A percentile compares a stretch with the other conserved stretches of the same genome.
These are phyloP conservation scores for Trichoderma pleuroti DNA, from an alignment of 2,329 filamentous ascomycete species.

Conservation along the genomic window DNA sequence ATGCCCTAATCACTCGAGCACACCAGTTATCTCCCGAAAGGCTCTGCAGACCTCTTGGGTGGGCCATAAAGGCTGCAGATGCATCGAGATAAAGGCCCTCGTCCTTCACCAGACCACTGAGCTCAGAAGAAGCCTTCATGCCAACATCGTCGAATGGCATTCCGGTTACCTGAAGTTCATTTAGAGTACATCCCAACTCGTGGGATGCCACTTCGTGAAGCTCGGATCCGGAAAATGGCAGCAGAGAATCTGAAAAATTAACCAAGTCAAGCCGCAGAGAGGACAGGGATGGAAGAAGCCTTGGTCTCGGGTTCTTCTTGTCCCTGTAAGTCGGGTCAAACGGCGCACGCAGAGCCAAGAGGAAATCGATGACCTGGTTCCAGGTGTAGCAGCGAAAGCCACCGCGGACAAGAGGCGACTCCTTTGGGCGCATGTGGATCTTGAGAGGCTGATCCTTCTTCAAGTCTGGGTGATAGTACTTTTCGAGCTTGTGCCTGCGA, in stretches of 20 bases:
- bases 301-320: conserved; percentile 37
- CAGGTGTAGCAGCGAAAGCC: conserved; percentile 55
- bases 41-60: conserved; percentile 37
- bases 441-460: conserved; percentile 41
- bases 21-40: conserved; percentile 40
- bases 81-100: conserved; percentile 51
- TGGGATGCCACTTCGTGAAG: conserved; percentile 53
- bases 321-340: conserved; percentile 41
- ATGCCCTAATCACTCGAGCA: conserved; percentile 45
- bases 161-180: conserved; percentile 52
- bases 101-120: conserved; percentile 51
- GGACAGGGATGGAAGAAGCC: conserved; percentile 46
- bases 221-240: conserved; percentile 44
- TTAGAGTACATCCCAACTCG: conserved; percentile 50
- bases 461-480: conserved; percentile 42
- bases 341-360: conserved; percentile 49
- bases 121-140: conserved; percentile 44
- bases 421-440: conserved; percentile 42
- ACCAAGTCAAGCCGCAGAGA: conserved; percentile 52
- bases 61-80: conserved; percentile 42
- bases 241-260: conserved; percentile 48
- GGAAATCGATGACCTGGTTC: conserved; percentile 52
- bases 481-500: conserved; percentile 41
- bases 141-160: conserved; percentile 49
- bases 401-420: conserved; percentile 45